Conservation (phyloP, 148 eudicot species). For the Oxyria digyna region DNA sequence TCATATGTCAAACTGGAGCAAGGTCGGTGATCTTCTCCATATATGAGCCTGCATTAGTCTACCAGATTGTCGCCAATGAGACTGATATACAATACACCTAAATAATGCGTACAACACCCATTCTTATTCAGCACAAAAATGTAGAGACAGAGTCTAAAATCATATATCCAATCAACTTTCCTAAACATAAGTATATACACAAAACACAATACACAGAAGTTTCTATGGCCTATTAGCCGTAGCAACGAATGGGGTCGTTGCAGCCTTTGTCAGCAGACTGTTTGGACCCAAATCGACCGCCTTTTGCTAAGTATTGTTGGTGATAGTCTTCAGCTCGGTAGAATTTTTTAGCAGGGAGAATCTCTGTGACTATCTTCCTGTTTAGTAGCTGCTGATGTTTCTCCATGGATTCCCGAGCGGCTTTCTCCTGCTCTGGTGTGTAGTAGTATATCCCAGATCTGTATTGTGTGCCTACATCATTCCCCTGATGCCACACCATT, state of each 20-base stretch:
- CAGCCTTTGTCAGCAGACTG: constrained; percentile 2
- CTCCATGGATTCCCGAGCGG: not conserved
- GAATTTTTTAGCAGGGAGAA: constrained; percentile 4
- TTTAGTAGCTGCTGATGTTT: not conserved
- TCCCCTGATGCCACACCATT: not conserved
- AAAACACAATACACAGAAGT: not conserved
- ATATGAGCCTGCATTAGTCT: no score
- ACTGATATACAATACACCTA: no score
- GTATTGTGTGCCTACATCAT: constrained; percentile 7
- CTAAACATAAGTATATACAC: not conserved
- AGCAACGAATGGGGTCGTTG: constrained; percentile 7
- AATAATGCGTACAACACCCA: no score
- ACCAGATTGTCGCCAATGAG: no score
- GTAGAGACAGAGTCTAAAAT: not conserved
- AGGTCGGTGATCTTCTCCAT: no score
- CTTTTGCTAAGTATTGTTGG: constrained; percentile 3
- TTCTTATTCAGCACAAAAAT: not conserved
- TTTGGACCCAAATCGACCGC: not conserved
- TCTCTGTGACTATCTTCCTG: constrained; percentile 6
- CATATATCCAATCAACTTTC: not conserved
- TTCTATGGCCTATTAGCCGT: not conserved
- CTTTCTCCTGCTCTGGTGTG: not conserved
- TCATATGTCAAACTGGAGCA: no score
- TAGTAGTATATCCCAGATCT: constrained; percentile 6
- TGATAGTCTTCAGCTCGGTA: constrained; percentile 6